Percentiles rank a stretch among this genome's conserved stretches.
Evolutionary conservation across 1,284 basidiomycete genomes (phyloP).

Genomic region (Apiotrichum sp.): DNA sequence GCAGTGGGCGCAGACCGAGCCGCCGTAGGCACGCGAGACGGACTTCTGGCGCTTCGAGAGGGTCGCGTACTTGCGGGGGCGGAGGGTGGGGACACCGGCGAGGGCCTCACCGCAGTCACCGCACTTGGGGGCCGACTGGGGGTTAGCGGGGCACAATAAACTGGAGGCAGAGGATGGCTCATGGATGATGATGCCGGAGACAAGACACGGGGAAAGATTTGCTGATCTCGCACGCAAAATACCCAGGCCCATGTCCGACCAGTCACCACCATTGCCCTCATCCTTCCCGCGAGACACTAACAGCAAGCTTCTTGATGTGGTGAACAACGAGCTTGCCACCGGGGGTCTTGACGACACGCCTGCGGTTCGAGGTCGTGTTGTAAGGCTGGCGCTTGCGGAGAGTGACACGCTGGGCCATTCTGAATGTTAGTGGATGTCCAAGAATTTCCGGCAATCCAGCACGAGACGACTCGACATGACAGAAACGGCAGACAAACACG

Average conservation of each 20-base stretch:
- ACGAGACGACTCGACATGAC: background rate
- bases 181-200: no score
- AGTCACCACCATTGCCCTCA: no score
- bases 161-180: no score
- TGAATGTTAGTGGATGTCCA: conserved; percentile 17
- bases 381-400: conserved; percentile 98
- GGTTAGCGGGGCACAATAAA: no score
- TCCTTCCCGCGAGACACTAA: conserved; percentile 24
- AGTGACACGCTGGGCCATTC: conserved; percentile 98
- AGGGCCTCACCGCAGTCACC: conserved; percentile 91
- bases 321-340: conserved; percentile 50
- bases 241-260: no score
- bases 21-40: conserved; percentile 88
- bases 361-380: conserved; percentile 96
- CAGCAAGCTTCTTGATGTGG: conserved; percentile 50
- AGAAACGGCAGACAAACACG: no score
- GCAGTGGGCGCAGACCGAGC: conserved; percentile 87
- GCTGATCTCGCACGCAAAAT: no score
- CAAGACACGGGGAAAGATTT: no score
- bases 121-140: conserved; percentile 73
- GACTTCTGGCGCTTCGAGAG: conserved; percentile 95
- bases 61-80: conserved; percentile 84
- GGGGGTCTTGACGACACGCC: conserved; percentile 94
- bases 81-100: conserved; percentile 86
- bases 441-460: background rate